Evolutionary conservation across 306 rosid species (phyloP).

Genomic region (Vigna unguiculata): DNA sequence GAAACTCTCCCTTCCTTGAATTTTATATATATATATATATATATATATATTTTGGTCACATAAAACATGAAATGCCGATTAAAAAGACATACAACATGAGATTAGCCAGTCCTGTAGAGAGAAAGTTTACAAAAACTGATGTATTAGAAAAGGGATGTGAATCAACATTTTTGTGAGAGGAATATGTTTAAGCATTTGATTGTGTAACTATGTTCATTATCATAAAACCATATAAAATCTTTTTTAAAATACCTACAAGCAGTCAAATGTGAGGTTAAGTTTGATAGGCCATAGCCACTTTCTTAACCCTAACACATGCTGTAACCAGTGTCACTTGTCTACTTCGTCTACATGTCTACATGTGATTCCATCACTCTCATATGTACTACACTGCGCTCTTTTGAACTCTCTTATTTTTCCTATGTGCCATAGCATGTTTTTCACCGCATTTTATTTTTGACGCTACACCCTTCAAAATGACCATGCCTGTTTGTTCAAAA

Average conservation of each 20-base stretch:
- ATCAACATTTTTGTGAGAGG: neutral
- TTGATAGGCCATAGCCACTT: neutral
- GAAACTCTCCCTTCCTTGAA: neutral
- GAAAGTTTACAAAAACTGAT: neutral
- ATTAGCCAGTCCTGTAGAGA: neutral
- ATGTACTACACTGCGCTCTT: neutral
- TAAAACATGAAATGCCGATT: too few relatives aligned
- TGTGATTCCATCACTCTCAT: conserved; percentile 4
- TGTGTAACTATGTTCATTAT: neutral
- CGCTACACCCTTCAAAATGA: neutral
- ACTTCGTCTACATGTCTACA: neutral
- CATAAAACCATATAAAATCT: neutral
- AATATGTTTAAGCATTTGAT: neutral
- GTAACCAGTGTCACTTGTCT: conserved; percentile 11
- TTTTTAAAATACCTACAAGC: neutral
- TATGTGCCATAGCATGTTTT: neutral
- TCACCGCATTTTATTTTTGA: neutral
- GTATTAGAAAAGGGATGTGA: neutral
- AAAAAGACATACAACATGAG: too few relatives aligned
- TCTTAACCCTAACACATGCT: conserved; percentile 32
- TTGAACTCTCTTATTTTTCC: neutral
- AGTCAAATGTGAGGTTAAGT: neutral
- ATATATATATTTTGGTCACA: too few relatives aligned
- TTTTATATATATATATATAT: too few relatives aligned
- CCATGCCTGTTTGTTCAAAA: neutral